Evolutionary conservation across 1,139 yeast species (phyloP), one percentile per base, ranked within the genome.

Genomic region (Saccharomyces hybrid): DNA sequence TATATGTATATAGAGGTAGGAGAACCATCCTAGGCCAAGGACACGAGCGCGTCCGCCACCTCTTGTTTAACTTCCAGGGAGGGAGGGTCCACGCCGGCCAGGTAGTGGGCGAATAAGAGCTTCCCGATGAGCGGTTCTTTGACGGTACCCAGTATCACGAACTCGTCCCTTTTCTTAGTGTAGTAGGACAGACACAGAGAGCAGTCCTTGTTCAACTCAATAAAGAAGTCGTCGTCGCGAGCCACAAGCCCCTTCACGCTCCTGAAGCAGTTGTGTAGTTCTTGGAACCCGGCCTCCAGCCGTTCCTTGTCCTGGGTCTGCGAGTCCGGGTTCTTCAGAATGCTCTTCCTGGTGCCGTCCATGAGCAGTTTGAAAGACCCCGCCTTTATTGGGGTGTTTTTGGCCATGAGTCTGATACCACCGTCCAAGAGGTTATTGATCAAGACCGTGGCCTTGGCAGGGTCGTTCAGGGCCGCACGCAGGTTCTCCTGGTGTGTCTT

Each of bases 301-400:
- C 46, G 44, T 6, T 46, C 42, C 8, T 50, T 47, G n/a, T 49
- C 46, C 11, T 52, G 38, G 9, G 26, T 19, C 14, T 47, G 24
- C 6, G 51, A 47, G 16, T 48, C 52, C 4, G 53, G 51, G 46
- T 48, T 42, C 48, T 31, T 51, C 16, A 48, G 28, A 14, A 51
- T 48, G 66, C 24, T 78, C 69, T 58, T 82, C 80, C 66, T 83
- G 78, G 60, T 82, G 82, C 97, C 97, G 66, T 90, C 97, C 61
- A 86, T 79, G 68, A 90, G 72, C 67, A 90, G 97, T 59, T 81
- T 81, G 70, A 85, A 88, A 69, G 90, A 97, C 1, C 97, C 90
- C 68, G 86, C 88, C 66, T 95, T 78, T 12, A 86, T 83, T 0
- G 97, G 96, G 24, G 84, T 83, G 59, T 90, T 84, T 59, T 95